These are phyloP conservation scores for Rubus idaeus DNA, from an alignment of 306 rosid genomes.

Conservation along the genomic window DNA sequence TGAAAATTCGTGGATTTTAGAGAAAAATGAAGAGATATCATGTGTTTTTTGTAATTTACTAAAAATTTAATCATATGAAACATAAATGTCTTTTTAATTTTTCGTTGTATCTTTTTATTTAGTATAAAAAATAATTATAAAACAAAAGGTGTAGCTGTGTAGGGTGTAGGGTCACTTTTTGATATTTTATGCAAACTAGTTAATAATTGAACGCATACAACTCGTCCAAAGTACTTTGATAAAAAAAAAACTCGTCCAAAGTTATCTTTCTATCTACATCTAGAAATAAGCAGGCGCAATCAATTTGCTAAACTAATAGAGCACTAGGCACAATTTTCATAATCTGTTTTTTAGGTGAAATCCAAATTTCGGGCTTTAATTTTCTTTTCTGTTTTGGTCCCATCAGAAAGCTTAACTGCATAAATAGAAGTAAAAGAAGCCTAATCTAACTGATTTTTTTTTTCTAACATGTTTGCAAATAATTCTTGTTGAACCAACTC, in stretches of 20 bases:
- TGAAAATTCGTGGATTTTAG: no score
- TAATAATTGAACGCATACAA: constrained; percentile 13
- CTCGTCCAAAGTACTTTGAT: constrained; percentile 15
- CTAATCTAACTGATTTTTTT: background rate
- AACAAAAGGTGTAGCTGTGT: background rate
- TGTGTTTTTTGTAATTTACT: no score
- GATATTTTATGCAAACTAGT: background rate
- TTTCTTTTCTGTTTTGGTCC: background rate
- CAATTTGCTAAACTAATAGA: constrained; percentile 26
- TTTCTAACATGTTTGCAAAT: background rate
- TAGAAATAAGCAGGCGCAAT: constrained; percentile 19
- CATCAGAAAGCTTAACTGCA: background rate
- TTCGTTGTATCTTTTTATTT: no score
- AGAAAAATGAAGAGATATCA: no score
- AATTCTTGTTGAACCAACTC: background rate
- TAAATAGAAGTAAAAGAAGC: background rate
- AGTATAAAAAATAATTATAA: background rate
- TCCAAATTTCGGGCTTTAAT: constrained; percentile 5
- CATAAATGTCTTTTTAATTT: no score
- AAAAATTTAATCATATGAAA: no score
- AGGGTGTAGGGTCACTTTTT: background rate
- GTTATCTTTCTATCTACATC: constrained; percentile 22
- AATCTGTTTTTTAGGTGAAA: constrained; percentile 8
- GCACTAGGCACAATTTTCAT: background rate
- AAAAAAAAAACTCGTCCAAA: constrained; percentile 16